Percentiles rank a stretch among this genome's conserved stretches.
Evolutionary conservation across 1,139 yeast species (phyloP).

Genomic region (Sugiyamaella neomexicana): DNA sequence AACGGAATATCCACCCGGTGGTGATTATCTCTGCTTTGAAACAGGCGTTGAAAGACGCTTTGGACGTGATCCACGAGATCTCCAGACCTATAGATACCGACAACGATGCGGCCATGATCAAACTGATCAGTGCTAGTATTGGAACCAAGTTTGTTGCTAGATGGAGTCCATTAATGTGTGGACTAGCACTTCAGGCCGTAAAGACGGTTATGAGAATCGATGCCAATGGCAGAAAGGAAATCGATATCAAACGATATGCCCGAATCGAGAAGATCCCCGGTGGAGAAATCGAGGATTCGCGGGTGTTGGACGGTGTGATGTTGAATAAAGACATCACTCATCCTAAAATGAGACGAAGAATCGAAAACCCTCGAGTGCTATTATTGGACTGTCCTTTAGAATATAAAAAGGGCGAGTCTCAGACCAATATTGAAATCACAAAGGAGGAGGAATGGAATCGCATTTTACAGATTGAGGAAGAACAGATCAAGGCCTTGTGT

Average conservation of each 20-base stretch:
- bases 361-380: constrained; percentile 85
- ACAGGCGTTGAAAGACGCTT: constrained; percentile 86
- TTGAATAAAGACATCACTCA: constrained; percentile 96
- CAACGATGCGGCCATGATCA: constrained; percentile 83
- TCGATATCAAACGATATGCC: constrained; percentile 89
- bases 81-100: constrained; percentile 81
- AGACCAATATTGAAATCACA: constrained; percentile 95
- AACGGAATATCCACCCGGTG: constrained; percentile 95
- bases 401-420: constrained; percentile 98
- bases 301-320: constrained; percentile 86
- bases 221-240: constrained; percentile 69
- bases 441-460: constrained; percentile 97
- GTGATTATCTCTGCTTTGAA: constrained; percentile 92
- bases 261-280: constrained; percentile 97
- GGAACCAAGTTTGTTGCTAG: constrained; percentile 93
- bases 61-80: constrained; percentile 81
- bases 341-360: constrained; percentile 91
- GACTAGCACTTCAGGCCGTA: constrained; percentile 83
- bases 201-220: constrained; percentile 68
- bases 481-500: constrained; percentile 86
- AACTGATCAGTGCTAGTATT: constrained; percentile 84
- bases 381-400: constrained; percentile 95
- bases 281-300: constrained; percentile 88
- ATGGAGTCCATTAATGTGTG: constrained; percentile 93
- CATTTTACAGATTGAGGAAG: constrained; percentile 94